Evolutionary conservation across 768 basidiomycete genomes (phyloP).

Genomic region (Favolaschia claudopus): DNA sequence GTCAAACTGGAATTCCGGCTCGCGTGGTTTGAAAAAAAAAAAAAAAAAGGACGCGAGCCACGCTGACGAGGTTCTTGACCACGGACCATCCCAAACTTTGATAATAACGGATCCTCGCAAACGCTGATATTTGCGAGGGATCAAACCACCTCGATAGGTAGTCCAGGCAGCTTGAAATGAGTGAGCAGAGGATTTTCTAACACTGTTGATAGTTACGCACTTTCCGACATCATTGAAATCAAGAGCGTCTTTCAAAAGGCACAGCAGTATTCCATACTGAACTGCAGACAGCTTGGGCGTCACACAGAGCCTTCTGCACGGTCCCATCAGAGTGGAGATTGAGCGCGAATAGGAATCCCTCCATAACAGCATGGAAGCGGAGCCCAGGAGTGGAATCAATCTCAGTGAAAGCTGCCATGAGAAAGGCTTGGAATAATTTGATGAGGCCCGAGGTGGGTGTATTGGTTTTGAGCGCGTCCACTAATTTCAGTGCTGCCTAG

Average conservation of each 20-base stretch:
- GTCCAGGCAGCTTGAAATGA: not conserved
- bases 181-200: not conserved
- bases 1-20: slow-evolving; percentile 1
- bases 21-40: not conserved
- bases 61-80: not conserved
- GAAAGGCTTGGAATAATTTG: not conserved
- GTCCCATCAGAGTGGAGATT: not conserved
- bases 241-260: not conserved
- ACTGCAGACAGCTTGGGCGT: not conserved
- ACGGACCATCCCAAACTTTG: not conserved
- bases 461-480: not conserved
- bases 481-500: not conserved
- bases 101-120: not conserved
- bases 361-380: not conserved
- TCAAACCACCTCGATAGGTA: not conserved
- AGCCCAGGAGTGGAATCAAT: not conserved
- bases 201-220: not conserved
- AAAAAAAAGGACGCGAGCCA: not conserved
- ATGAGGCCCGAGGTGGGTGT: not conserved
- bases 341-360: slow-evolving; percentile 1
- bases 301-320: not conserved
- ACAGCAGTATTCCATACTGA: slow-evolving; percentile 2
- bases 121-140: not conserved
- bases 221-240: not conserved
- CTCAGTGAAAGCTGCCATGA: not conserved